A percentile compares a stretch with the other conserved stretches of the same genome.
Conservation (phyloP, 1,284 basidiomycete species). For the Trichosporon asahii region DNA sequence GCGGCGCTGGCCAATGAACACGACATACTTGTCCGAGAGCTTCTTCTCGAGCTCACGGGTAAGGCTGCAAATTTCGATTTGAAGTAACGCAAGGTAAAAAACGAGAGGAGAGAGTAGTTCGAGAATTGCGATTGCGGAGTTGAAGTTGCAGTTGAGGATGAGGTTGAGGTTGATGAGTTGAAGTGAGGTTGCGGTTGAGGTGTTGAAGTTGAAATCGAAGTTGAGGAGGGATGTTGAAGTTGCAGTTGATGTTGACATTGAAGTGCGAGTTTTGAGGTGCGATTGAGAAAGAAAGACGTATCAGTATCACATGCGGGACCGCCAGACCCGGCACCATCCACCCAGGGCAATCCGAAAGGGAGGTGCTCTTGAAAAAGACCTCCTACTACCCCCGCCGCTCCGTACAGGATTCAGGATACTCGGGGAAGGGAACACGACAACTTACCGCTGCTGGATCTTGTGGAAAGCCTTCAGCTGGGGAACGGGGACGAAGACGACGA, state of each 20-base stretch:
- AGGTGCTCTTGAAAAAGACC: conserved; percentile 53
- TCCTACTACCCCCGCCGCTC: conserved; percentile 46
- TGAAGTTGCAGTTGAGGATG: too few relatives aligned
- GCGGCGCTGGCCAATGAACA: conserved; percentile 97
- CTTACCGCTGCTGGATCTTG: conserved; percentile 95
- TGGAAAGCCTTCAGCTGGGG: conserved; percentile 98
- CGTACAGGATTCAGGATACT: conserved; percentile 4
- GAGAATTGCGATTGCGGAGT: background rate
- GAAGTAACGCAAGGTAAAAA: background rate
- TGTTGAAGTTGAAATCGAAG: too few relatives aligned
- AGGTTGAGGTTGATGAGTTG: too few relatives aligned
- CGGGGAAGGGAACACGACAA: conserved; percentile 23
- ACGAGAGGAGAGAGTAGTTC: too few relatives aligned
- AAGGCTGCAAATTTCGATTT: conserved; percentile 60
- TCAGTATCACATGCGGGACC: conserved; percentile 23
- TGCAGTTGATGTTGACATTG: too few relatives aligned
- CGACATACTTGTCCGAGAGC: conserved; percentile 92
- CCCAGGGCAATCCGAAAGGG: conserved; percentile 34
- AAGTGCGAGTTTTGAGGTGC: too few relatives aligned
- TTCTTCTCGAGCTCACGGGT: conserved; percentile 99
- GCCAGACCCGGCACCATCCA: conserved; percentile 20
- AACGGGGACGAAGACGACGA: conserved; percentile 96
- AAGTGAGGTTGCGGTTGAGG: too few relatives aligned
- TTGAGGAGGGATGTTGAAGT: too few relatives aligned
- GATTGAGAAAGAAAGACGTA: conserved; percentile 7